Percentiles rank a stretch among this genome's conserved stretches.
These are phyloP conservation scores for Phaseolus coccineus DNA, from an alignment of 331 rosid genomes.

Conservation along the genomic window DNA sequence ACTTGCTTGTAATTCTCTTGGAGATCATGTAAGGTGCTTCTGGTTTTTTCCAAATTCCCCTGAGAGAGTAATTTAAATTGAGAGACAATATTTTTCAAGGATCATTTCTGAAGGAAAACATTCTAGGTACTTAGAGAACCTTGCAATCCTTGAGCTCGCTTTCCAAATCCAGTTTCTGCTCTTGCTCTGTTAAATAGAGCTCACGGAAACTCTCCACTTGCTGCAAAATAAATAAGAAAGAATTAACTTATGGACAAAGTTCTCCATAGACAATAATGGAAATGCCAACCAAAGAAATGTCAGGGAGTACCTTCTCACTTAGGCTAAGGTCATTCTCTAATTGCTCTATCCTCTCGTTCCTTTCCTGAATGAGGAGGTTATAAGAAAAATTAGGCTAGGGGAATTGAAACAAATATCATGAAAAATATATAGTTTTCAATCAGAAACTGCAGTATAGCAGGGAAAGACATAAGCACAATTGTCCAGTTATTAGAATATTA, in stretches of 20 bases:
- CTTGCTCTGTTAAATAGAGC: slow-evolving; percentile 80
- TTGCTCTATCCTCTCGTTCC: slow-evolving; percentile 81
- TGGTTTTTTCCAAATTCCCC: slow-evolving; percentile 66
- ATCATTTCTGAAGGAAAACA: slow-evolving; percentile 8
- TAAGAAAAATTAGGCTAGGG: slow-evolving; percentile 34
- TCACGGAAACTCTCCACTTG: slow-evolving; percentile 76
- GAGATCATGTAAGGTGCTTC: slow-evolving; percentile 69
- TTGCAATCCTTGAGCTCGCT: slow-evolving; percentile 79
- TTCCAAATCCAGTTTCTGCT: slow-evolving; percentile 75
- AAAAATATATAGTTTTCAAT: slow-evolving; percentile 25
- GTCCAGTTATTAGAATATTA: not conserved
- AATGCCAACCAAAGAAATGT: slow-evolving; percentile 29
- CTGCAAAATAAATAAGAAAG: slow-evolving; percentile 55
- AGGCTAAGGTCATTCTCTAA: slow-evolving; percentile 77
- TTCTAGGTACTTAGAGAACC: slow-evolving; percentile 46
- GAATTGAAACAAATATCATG: slow-evolving; percentile 18
- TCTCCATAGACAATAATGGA: not conserved
- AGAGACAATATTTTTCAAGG: slow-evolving; percentile 8
- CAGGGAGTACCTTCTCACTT: slow-evolving; percentile 64
- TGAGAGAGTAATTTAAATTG: slow-evolving; percentile 42
- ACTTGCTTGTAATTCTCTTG: slow-evolving; percentile 66
- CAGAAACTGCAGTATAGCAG: not conserved
- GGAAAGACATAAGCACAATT: too few species aligned
- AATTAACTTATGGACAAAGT: slow-evolving; percentile 14
- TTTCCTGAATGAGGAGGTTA: slow-evolving; percentile 63